Evolutionary conservation across 768 basidiomycete species (phyloP).

Genomic region (Tricholoma bakamatsutake): DNA sequence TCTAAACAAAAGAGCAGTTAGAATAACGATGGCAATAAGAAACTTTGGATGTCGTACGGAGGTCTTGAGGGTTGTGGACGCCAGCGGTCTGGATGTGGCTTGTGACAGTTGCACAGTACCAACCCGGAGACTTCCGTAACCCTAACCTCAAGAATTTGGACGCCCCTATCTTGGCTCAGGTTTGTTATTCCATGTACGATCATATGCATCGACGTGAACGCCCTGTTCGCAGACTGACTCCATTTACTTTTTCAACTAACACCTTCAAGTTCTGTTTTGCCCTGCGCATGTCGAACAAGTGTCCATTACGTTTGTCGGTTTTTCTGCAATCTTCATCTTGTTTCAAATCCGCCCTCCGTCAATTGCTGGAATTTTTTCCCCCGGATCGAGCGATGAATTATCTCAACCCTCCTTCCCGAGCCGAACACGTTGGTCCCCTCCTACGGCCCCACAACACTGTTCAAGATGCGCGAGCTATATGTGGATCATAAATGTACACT

Average conservation of each 20-base stretch:
- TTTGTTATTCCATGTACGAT: too few relatives aligned
- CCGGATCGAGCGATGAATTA: slow-evolving; percentile 14
- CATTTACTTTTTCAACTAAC: too few relatives aligned
- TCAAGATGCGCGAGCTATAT: slow-evolving; percentile 38
- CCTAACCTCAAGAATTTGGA: not conserved
- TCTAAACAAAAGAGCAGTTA: slow-evolving; percentile 32
- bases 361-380: not conserved
- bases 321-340: slow-evolving; percentile 2
- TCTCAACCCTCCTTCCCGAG: slow-evolving; percentile 36
- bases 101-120: not conserved
- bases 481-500: slow-evolving; percentile 34
- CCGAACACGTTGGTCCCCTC: slow-evolving; percentile 60
- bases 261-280: too few relatives aligned
- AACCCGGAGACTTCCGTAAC: not conserved
- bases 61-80: slow-evolving; percentile 9
- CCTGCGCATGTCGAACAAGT: too few relatives aligned
- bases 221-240: too few relatives aligned
- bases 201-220: too few relatives aligned
- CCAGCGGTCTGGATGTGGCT: not conserved
- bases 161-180: too few relatives aligned
- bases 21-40: not conserved
- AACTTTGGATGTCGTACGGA: slow-evolving; percentile 28
- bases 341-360: slow-evolving; percentile 6
- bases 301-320: not conserved
- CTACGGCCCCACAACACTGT: slow-evolving; percentile 47